Base-by-base conservation (phyloP, 2,329 filamentous ascomycete genomes). In the Coniochaeta sp. region DNA sequence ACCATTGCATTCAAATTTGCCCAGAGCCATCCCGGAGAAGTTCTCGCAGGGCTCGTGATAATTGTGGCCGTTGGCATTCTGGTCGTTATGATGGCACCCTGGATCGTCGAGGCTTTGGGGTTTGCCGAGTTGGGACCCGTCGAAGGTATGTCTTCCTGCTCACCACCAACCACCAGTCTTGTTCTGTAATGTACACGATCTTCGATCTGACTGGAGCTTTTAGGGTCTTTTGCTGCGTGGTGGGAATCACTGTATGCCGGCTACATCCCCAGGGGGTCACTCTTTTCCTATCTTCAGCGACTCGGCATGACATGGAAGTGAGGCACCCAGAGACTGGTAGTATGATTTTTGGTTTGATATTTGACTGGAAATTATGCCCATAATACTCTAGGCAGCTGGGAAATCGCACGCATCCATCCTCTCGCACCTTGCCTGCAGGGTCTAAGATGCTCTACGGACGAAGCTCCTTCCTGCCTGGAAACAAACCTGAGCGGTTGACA, bases 221-320 rank as follows among this genome's bases (percentile, higher is more conserved):
- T 31, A 67, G 69, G 68, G 6, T 67, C 69, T 2, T 78, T 77
- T 58, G 77, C 76, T 16, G 70, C 76, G 1, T 65, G 61, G 62
- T 79, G 76, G 74, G 72, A 77, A 64, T 61, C 68, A 0, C 63
- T 58, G 1, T 77, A 77, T 64, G 66, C 65, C 2, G 75, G 74
- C 1, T 70, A 70, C 55, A 73, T 78, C 58, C 72, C 75, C 0
- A 72, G 72, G 61, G 69, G 68, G 0, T 74, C 75, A 5, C 62
- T 79, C n/a, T 76, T 77, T 61, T 70, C 71, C 2, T 79, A 70
- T 58, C 72, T 79, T 34, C 76, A 78, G 69, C 67, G 73, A 14
- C 62, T 78, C 61, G 75, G 76, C 0, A 78, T 78, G 74, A 67
- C 64, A n/a, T 67, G 65, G 66, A 34, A 34, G 31, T 34, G 38